These are phyloP conservation scores for Aspergillus egyptiacus DNA, from an alignment of 495 filamentous ascomycete genomes.

Conservation along the genomic window DNA sequence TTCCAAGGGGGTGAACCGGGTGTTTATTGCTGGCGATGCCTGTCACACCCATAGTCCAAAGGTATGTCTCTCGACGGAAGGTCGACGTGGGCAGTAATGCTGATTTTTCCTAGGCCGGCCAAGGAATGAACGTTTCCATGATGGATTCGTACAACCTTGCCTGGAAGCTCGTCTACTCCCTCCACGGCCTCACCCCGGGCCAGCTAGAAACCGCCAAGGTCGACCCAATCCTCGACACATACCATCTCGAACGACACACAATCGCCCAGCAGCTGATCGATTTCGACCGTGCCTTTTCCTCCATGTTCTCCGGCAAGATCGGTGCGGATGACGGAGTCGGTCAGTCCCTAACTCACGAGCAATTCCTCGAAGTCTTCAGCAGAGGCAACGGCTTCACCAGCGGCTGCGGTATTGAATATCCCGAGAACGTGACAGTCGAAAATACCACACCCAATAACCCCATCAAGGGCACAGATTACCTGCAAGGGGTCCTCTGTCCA, in stretches of 20 bases:
- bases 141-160: conserved; percentile 77
- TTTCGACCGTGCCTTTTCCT: conserved; percentile 59
- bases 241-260: conserved; percentile 60
- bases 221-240: conserved; percentile 58
- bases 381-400: conserved; percentile 43
- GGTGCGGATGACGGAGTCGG: conserved; percentile 25
- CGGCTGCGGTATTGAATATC: conserved; percentile 44
- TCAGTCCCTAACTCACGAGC: conserved; percentile 40
- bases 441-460: conserved; percentile 23
- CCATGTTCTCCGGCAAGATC: conserved; percentile 47
- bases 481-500: conserved; percentile 35
- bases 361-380: conserved; percentile 48
- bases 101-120: conserved; percentile 54
- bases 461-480: conserved; percentile 38
- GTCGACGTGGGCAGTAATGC: neutral
- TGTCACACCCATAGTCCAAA: conserved; percentile 65
- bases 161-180: conserved; percentile 74
- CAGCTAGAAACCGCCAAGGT: conserved; percentile 28
- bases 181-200: conserved; percentile 51
- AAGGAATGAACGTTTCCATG: conserved; percentile 88
- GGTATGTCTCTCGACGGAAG: conserved; percentile 25
- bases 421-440: conserved; percentile 34
- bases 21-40: conserved; percentile 62
- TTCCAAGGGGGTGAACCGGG: conserved; percentile 37
- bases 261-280: conserved; percentile 69